phyloP scores from a whole-genome alignment of 2,329 filamentous ascomycete genomes.

The Xylariaceae sp. region DNA sequence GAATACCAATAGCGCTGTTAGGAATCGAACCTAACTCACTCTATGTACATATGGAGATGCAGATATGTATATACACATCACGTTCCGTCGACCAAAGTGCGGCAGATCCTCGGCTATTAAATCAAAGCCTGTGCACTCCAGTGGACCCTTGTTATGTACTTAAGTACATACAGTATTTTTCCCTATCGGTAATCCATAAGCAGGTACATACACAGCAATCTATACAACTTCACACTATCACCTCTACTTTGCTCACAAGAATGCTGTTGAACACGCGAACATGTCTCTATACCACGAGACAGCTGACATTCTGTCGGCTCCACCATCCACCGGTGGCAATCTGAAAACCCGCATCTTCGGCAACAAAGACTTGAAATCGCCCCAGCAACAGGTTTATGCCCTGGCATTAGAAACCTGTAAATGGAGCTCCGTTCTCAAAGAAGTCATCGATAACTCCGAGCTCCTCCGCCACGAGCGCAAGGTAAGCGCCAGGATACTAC shows the following conservation, averaged over 20 bases:
- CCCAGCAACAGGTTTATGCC: conserved; percentile 82
- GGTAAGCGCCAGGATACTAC: conserved; percentile 52
- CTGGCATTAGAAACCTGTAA: conserved; percentile 85
- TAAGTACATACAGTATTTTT: no score
- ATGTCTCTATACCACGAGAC: conserved; percentile 98
- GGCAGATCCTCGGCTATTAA: no score
- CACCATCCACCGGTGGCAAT: conserved; percentile 72
- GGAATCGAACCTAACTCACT: no score
- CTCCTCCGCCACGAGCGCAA: conserved; percentile 82
- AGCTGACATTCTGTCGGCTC: conserved; percentile 69
- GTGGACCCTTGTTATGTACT: not conserved
- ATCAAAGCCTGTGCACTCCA: no score
- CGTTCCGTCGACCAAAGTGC: no score
- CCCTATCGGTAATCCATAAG: no score
- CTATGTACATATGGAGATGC: no score
- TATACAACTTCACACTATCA: not conserved
- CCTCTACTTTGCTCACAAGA: not conserved
- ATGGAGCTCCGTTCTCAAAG: conserved; percentile 84
- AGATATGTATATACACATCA: no score
- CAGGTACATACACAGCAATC: no score
- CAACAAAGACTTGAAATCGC: conserved; percentile 73
- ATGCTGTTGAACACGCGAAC: no score
- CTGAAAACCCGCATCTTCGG: conserved; percentile 84
- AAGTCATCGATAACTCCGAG: conserved; percentile 82
- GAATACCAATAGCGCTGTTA: no score